phyloP scores from a whole-genome alignment of 2,329 filamentous ascomycete species.

The Aspergillus alliaceus region DNA sequence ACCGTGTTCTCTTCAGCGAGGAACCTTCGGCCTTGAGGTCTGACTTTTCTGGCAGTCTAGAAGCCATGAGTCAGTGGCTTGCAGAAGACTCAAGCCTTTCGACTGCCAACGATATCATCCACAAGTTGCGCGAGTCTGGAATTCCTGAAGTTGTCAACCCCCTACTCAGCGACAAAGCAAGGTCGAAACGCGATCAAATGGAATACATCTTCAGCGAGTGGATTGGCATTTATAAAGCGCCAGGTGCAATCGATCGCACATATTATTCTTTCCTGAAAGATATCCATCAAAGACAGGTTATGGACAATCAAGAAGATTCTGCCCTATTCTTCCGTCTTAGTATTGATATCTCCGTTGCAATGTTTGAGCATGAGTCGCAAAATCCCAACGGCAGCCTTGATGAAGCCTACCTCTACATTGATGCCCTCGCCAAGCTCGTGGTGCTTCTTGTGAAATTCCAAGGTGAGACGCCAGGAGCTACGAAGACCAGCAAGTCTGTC shows the following conservation, averaged over 20 bases:
- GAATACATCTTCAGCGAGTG: conserved; percentile 97
- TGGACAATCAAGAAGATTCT: conserved; percentile 74
- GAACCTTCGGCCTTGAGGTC: conserved; percentile 76
- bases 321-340: conserved; percentile 77
- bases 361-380: conserved; percentile 71
- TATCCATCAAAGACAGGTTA: conserved; percentile 70
- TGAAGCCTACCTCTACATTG: conserved; percentile 64
- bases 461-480: conserved; percentile 58
- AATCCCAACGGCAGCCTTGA: conserved; percentile 61
- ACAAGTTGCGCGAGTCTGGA: conserved; percentile 58
- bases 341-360: conserved; percentile 74
- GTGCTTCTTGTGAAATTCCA: conserved; percentile 73
- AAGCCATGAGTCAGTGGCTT: conserved; percentile 80
- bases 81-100: conserved; percentile 67
- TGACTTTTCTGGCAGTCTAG: conserved; percentile 81
- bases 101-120: conserved; percentile 69
- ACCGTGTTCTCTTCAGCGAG: conserved; percentile 75
- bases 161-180: conserved; percentile 56
- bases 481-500: conserved; percentile 63
- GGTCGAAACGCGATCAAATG: conserved; percentile 74
- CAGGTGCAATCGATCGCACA: conserved; percentile 71
- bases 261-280: conserved; percentile 79
- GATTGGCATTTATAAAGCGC: conserved; percentile 77
- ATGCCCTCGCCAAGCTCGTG: conserved; percentile 80
- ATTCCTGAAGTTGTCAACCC: conserved; percentile 57